Base-by-base conservation (phyloP, 2,329 filamentous ascomycete species). In the Neocatenulostroma microsporum region DNA sequence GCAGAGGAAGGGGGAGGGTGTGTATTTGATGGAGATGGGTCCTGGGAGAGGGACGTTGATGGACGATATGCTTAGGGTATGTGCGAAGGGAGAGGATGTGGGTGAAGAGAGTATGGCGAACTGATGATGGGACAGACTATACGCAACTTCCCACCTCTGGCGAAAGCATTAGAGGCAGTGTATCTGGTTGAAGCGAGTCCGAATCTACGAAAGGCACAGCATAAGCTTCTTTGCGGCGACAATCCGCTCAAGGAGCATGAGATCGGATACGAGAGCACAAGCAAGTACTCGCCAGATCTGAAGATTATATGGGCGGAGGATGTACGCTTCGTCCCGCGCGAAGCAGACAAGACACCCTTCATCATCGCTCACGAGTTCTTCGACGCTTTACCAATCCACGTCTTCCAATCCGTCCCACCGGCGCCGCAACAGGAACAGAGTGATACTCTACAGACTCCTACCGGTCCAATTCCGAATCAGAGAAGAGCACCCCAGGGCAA, bases 341-440 rank as follows among this genome's bases (percentile, higher is more conserved):
- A 58, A 26, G 63, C 77, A 15, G 71, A 73, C 42, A 84, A 82
- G 56, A 84, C 80, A 15, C 89, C 91, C 1, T 93, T 96, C 61
- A 94, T 98, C 42, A 76, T 96, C 32, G 91, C 91, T 3, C 91
- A 98, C 60, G 91, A 98, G 59, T 96, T 98, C 70, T 98, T 98
- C 65, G 91, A 98, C 51, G 91, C 91, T 2, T 78, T 98, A 1
- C 91, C 91, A 21, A 95, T 98, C 50, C 88, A 98, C 60, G 80
- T 85, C 43, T 98, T 98, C 59, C 82, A 96, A 61, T 82, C 84
- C 11, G 72, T 89, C 34, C 56, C 45, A 44, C 44, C 55, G 13
- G 47, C 46, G 37, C 58, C 38, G 48, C 34, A 37, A 18, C 23
- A 29, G 5, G 38, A 46, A 10, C 54, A 36, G 62, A 34, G 39